Evolutionary conservation across 2,329 filamentous ascomycete genomes (phyloP), one percentile per base, ranked within the genome.

Genomic region (Neopestalotiopsis rosae): DNA sequence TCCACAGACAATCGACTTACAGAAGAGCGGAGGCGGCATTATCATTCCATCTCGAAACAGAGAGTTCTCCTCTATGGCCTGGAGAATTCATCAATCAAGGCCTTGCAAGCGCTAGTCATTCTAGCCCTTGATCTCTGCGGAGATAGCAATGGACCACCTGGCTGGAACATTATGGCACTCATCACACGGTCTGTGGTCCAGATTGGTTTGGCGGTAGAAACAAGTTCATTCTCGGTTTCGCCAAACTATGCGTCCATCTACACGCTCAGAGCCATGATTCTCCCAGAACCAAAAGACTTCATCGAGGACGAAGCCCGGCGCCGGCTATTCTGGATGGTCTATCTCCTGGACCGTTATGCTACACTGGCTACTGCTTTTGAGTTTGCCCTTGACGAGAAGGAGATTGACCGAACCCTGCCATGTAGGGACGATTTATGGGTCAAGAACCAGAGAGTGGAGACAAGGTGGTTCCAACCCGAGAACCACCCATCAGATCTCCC

Each of bases 261-360:
- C 77, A 97, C 94, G 0, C 83, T 97, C 59, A 88, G 94, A 67
- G 94, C 94, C 17, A 95, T 95, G 83, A 91, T 95, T 2, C 84
- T 97, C 0, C 92, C 94, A 0, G 94, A 97, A 70, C 88, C 95
- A 0, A 90, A 89, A 65, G 92, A 94, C 70, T 97, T 95, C 79
- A 92, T 97, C 68, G 94, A 97, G 77, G 95, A 97, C 70, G 95
- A 98, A 79, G 92, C 93, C 57, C 86, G 94, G 34, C 88, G 95
- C 34, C 87, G 95, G 32, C 84, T 97, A 1, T 97, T 98, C 79
- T 98, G 95, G 95, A 95, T 97, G 90, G 91, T 97, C 12, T 98
- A 97, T 76, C 82, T 97, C 13, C 86, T 98, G 5, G 95, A 98
- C 78, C 88, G 95, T 64, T 97, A 97, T 77, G 94, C 94, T 0